Conservation (phyloP, 306 rosid species). For the Vigna nakashimae region DNA sequence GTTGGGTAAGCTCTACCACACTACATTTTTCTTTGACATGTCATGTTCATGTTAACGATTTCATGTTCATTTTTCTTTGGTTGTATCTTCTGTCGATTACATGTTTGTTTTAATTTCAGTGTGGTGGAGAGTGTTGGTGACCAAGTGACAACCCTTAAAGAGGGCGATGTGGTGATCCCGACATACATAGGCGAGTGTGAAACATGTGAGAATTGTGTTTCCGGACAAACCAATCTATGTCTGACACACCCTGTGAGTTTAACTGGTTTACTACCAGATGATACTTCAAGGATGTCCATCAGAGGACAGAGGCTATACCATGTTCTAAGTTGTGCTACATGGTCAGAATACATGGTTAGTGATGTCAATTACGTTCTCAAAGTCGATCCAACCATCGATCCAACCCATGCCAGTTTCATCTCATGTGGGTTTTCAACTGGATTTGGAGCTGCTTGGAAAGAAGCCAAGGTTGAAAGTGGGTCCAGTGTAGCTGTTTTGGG, state of each 20-base stretch:
- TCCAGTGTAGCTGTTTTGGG: constrained; percentile 47
- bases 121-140: constrained; percentile 46
- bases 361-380: constrained; percentile 38
- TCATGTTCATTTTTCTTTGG: too few species aligned
- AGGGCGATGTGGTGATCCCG: constrained; percentile 45
- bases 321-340: constrained; percentile 40
- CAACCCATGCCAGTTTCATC: constrained; percentile 47
- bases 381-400: constrained; percentile 45
- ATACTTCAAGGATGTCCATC: constrained; percentile 44
- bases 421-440: constrained; percentile 55
- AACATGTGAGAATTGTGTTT: constrained; percentile 49
- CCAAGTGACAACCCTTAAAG: constrained; percentile 37
- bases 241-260: constrained; percentile 18
- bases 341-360: constrained; percentile 47
- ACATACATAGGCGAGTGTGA: constrained; percentile 46
- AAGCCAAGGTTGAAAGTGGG: constrained; percentile 44
- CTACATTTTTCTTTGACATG: too few species aligned
- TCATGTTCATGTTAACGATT: too few species aligned
- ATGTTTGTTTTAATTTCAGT: constrained; percentile 23
- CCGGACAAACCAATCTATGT: constrained; percentile 44
- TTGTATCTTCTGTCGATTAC: background rate
- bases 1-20: constrained; percentile 52
- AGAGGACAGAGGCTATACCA: constrained; percentile 35
- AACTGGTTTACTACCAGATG: constrained; percentile 44
- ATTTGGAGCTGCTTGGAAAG: constrained; percentile 48